Evolutionary conservation across 208 protist genomes (phyloP), one percentile per base, ranked within the genome.

Genomic region (Acanthamoeba lenticulata): DNA sequence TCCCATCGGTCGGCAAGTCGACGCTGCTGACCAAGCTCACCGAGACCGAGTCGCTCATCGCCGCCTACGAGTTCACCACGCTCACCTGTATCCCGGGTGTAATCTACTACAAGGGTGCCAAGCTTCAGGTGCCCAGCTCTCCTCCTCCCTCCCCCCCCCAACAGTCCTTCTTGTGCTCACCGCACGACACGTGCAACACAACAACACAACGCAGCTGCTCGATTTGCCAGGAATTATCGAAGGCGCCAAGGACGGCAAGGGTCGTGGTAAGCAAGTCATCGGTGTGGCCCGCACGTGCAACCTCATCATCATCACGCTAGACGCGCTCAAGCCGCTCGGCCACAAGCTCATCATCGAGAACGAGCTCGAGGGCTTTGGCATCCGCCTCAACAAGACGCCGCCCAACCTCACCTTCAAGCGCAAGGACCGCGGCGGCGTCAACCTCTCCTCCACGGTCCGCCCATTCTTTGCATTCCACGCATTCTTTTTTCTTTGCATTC

Each of bases 21-120:
- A 99, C 99, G 0, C 97, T 99, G 47, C 96, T 99, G 62, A 98
- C 96, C 27, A 99, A 99, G 95, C 97, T 99, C 95, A 99, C 99
- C 21, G 98, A 97, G 40, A 99, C 99, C 2, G 95, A 99, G 90
- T 99, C 99, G 11, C 98, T 99, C 95, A 98, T 99, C 29, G 99
- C 98, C 55, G 98, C 98, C 27, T 99, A 99, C 96, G 99, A 99
- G 96, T 99, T 99, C 96, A 99, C 99, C 2, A 99, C 99, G 15
- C 97, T 99, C 27, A 99, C 99, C 3, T 99, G 98, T 95, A 98
- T 99, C 72, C 99, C 99, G 34, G 99, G 94, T 94, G 97, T 96
- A 21, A 97, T 98, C 72, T 49, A 92, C 55, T 98, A 99, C 97
- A 99, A 99, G 85, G 95, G 97, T 36, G 94, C 97, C 19, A 95